Percentiles rank a stretch among this genome's conserved stretches.
Evolutionary conservation across 345 rosid species (phyloP).

Genomic region (Hypericum perforatum): DNA sequence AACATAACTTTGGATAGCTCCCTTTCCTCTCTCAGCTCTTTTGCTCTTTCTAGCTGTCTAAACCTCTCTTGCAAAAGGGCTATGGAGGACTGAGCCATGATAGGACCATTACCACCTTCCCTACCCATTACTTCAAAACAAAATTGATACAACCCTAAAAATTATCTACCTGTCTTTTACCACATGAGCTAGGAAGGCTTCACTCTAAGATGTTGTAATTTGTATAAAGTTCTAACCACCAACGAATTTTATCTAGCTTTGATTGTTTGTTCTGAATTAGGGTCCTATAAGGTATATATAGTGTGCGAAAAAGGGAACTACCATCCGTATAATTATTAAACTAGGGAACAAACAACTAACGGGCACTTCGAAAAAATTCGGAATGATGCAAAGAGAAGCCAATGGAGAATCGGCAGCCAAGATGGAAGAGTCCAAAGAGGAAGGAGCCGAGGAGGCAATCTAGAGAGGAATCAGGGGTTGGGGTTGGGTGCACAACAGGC

Average conservation of each 20-base stretch:
- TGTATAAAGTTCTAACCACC: too few species aligned
- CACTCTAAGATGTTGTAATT: too few species aligned
- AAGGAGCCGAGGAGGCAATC: conserved; percentile 43
- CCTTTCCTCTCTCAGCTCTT: conserved; percentile 53
- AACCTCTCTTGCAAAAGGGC: conserved; percentile 73
- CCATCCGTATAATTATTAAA: too few species aligned
- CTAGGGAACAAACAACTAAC: too few species aligned
- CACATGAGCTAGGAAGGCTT: too few species aligned
- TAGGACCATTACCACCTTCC: conserved; percentile 28
- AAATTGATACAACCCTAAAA: too few species aligned
- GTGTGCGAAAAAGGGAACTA: conserved; percentile 13
- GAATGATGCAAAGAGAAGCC: conserved; percentile 20
- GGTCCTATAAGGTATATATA: conserved; percentile 19
- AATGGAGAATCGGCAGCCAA: conserved; percentile 53
- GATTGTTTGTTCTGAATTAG: neutral
- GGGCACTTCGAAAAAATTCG: conserved; percentile 38
- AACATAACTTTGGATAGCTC: conserved; percentile 29
- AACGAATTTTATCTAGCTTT: too few species aligned
- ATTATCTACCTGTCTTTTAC: too few species aligned
- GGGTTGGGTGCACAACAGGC: conserved; percentile 11
- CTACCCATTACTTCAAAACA: conserved; percentile 21
- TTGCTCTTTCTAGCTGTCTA: conserved; percentile 44
- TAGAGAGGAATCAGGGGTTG: conserved; percentile 19
- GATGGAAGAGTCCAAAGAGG: conserved; percentile 48
- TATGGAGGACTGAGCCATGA: conserved; percentile 37